These are phyloP conservation scores for Fusarium oxysporum DNA, from an alignment of 2,329 filamentous ascomycete genomes.

Conservation along the genomic window DNA sequence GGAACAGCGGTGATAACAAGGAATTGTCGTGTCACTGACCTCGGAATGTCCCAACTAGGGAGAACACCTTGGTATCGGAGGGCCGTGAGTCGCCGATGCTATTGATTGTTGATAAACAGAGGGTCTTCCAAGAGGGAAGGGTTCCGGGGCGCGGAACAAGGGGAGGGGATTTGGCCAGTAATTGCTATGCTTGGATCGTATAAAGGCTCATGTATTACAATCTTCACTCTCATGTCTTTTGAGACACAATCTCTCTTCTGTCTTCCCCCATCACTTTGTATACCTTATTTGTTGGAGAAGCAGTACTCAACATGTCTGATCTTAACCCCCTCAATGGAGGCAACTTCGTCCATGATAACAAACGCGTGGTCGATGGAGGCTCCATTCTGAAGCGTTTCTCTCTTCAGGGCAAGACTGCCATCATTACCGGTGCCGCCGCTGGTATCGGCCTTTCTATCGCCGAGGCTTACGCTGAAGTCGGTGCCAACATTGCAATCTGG, in stretches of 20 bases:
- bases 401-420: slow-evolving; percentile 73
- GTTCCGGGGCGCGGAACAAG: slow-evolving; percentile 12
- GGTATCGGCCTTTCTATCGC: slow-evolving; percentile 74
- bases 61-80: not conserved
- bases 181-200: slow-evolving; percentile 4
- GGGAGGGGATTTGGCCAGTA: slow-evolving; percentile 2
- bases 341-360: slow-evolving; percentile 43
- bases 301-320: slow-evolving; percentile 30
- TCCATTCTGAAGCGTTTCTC: slow-evolving; percentile 61
- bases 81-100: not conserved
- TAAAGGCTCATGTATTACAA: slow-evolving; percentile 16
- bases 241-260: not conserved
- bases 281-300: not conserved
- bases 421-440: slow-evolving; percentile 71
- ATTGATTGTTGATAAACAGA: not conserved
- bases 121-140: not conserved
- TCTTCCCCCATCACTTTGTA: not conserved
- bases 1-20: slow-evolving; percentile 6
- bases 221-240: not conserved
- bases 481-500: slow-evolving; percentile 75
- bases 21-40: not conserved
- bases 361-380: slow-evolving; percentile 40
- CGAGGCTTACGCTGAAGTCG: slow-evolving; percentile 72
- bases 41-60: slow-evolving; percentile 9
- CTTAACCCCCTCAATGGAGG: slow-evolving; percentile 42